A percentile compares a stretch with the other conserved stretches of the same genome.
Evolutionary conservation across 2,329 filamentous ascomycete genomes (phyloP).

Genomic region (Trichoderma guizhouense): DNA sequence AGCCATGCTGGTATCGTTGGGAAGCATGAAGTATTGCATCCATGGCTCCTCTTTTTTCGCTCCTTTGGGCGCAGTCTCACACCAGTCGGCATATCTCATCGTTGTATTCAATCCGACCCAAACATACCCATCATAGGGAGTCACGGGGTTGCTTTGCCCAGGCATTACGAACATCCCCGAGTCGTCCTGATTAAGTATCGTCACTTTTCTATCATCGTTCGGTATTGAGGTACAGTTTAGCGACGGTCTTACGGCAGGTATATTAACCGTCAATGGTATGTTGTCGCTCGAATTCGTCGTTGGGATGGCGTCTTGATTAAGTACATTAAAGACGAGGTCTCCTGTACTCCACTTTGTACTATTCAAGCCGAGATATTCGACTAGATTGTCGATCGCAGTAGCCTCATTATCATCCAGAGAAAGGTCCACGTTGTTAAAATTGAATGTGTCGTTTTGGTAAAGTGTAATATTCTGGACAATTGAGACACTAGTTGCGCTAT

Average conservation of each 20-base stretch:
- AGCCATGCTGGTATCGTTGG: conserved; percentile 8
- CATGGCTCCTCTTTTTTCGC: neutral
- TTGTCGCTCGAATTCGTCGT: neutral
- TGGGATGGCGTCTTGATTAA: neutral
- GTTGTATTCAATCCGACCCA: conserved; percentile 5
- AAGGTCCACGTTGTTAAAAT: neutral
- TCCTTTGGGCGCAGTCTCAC: neutral
- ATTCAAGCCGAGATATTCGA: conserved; percentile 7
- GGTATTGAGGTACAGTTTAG: conserved; percentile 9
- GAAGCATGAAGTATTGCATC: conserved; percentile 13
- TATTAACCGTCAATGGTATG: neutral
- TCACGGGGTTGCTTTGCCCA: neutral
- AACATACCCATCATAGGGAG: neutral
- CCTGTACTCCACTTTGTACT: conserved; percentile 2
- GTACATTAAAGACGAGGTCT: neutral
- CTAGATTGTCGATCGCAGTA: neutral
- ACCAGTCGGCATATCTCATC: neutral
- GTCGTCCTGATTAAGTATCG: neutral
- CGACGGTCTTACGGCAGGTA: neutral
- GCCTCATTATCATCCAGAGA: neutral
- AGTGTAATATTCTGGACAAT: neutral
- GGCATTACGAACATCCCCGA: neutral
- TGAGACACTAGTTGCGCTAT: neutral
- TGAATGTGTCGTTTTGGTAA: neutral
- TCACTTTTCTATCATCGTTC: neutral